Base-by-base conservation (phyloP, 805 yeast species). In the Metschnikowia continentalis region DNA sequence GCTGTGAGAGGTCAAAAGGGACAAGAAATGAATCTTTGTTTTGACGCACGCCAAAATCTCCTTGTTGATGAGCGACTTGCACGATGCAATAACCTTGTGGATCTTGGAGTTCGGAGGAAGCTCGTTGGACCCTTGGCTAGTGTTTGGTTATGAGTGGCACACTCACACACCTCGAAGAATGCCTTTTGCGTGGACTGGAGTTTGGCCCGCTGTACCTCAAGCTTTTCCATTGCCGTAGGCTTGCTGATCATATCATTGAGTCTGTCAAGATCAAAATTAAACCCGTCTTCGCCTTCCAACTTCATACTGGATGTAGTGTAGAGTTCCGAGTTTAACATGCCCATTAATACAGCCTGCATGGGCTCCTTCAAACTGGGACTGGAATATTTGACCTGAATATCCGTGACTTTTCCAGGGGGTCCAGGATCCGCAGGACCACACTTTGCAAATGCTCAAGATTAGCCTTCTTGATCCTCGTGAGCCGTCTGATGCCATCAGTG, bases 91-190 rank as follows among this genome's bases (percentile, higher is more conserved):
- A n/a, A 55, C 53, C 45, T 52, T 52, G 26, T 55, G 57, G 6
- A 55, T 50, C 37, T 53, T 55, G 20, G 57, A 44, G 30, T 53
- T 53, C 7, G 54, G 35, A 3, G 61, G 61, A 8, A 59, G 52
- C 23, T 55, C 59, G 15, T 49, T 54, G 26, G 52, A 51, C 8
- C 52, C 52, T 39, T 45, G 54, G 62, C 55, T 5, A 58, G 54
- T 17, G 51, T 46, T 40, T 57, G 55, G 44, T 50, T 50, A 36
- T 80, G 81, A 39, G 61, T 60, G 11, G 51, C 37, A 45, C 76
- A 71, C 46, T 74, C 71, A 56, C 88, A 83, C 17, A 80, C 78
- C 19, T 77, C 80, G 49, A 68, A 65, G 57, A 80, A 82, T 3
- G 81, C 79, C 35, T 64, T 63, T 15, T 60, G 59, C 2, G 63